phyloP scores from a whole-genome alignment of 2,329 filamentous ascomycete genomes.

The Bipolaris oryzae region DNA sequence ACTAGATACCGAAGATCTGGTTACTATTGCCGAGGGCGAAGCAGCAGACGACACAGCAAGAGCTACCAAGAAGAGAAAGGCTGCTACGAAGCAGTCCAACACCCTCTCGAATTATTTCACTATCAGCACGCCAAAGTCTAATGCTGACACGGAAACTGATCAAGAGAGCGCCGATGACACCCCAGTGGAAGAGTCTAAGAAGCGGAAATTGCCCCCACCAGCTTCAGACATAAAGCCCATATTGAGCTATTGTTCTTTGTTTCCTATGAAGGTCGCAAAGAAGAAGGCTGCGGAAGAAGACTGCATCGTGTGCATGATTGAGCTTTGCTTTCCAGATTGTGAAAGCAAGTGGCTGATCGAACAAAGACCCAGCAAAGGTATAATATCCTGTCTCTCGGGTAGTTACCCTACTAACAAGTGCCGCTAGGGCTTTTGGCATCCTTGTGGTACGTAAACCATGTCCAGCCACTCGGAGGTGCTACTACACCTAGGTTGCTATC shows the following conservation, averaged over 20 bases:
- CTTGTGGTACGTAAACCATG: conserved; percentile 31
- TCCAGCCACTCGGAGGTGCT: not conserved
- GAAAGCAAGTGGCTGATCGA: conserved; percentile 44
- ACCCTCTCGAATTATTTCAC: conserved; percentile 43
- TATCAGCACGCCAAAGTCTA: conserved; percentile 23
- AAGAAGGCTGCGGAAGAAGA: conserved; percentile 45
- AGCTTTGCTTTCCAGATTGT: conserved; percentile 16
- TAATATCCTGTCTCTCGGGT: not conserved
- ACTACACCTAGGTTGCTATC: not conserved
- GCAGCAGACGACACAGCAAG: conserved; percentile 21
- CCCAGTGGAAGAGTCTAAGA: conserved; percentile 19
- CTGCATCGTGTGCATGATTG: conserved; percentile 42
- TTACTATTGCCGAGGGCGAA: conserved; percentile 22
- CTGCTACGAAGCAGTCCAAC: conserved; percentile 24
- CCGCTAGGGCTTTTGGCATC: conserved; percentile 32
- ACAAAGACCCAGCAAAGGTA: conserved; percentile 45
- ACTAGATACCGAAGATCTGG: conserved; percentile 41
- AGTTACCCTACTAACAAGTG: conserved; percentile 5
- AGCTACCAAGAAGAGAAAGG: conserved; percentile 34
- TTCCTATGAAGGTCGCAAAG: conserved; percentile 44
- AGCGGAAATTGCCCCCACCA: conserved; percentile 30
- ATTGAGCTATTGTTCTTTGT: conserved; percentile 41
- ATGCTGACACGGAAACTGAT: conserved; percentile 16
- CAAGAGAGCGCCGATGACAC: not conserved
- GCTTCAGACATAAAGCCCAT: conserved; percentile 19